phyloP scores from a whole-genome alignment of 495 filamentous ascomycete genomes.

The Lophium mytilinum region DNA sequence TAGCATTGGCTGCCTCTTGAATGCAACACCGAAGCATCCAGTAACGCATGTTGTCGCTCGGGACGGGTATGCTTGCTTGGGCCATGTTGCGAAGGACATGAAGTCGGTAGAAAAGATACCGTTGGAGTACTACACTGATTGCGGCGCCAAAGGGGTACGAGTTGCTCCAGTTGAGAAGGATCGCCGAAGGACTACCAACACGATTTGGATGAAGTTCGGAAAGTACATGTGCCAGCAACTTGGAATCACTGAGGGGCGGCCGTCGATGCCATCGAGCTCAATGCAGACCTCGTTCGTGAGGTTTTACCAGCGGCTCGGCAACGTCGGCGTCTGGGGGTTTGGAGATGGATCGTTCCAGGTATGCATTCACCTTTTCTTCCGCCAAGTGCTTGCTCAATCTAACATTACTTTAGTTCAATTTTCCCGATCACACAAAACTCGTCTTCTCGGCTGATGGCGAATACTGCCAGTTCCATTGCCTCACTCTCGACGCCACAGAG shows the following conservation, averaged over 20 bases:
- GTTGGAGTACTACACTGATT: slow-evolving; percentile 78
- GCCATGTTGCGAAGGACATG: slow-evolving; percentile 46
- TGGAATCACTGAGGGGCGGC: slow-evolving; percentile 42
- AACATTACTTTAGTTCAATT: slow-evolving; percentile 63
- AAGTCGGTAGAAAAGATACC: slow-evolving; percentile 55
- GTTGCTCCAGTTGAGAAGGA: slow-evolving; percentile 49
- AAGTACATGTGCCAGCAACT: slow-evolving; percentile 79
- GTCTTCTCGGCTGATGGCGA: slow-evolving; percentile 66
- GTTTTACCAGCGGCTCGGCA: slow-evolving; percentile 83
- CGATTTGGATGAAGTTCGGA: slow-evolving; percentile 84
- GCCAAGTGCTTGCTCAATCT: background rate
- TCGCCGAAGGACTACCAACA: slow-evolving; percentile 61
- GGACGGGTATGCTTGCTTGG: slow-evolving; percentile 45
- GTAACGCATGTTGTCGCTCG: slow-evolving; percentile 30
- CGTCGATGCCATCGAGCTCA: slow-evolving; percentile 16
- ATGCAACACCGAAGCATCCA: slow-evolving; percentile 21
- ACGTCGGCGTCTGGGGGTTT: slow-evolving; percentile 85
- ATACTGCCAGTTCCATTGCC: slow-evolving; percentile 78
- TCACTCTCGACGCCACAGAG: slow-evolving; percentile 59
- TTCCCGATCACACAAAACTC: slow-evolving; percentile 94
- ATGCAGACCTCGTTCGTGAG: slow-evolving; percentile 52
- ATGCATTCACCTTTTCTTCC: slow-evolving; percentile 4
- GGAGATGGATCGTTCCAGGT: slow-evolving; percentile 80
- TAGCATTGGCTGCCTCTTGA: slow-evolving; percentile 32
- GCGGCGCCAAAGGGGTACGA: slow-evolving; percentile 44